Percentiles rank a stretch among this genome's conserved stretches.
Conservation (phyloP, 2,329 filamentous ascomycete genomes). For the Tothia fuscella region DNA sequence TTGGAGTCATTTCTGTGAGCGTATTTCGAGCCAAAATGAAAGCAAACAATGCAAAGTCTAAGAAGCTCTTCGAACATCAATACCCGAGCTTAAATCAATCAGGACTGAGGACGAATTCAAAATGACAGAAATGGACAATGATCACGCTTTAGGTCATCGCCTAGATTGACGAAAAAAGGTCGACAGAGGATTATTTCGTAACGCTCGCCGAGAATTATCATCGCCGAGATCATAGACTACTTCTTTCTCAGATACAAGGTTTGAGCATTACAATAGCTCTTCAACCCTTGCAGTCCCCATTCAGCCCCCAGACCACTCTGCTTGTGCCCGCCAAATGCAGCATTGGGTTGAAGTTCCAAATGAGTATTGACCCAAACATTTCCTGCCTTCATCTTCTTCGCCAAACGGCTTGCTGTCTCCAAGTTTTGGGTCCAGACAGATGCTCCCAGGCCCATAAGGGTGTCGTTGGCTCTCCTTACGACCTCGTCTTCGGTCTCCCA, state of each 20-base stretch:
- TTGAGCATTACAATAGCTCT: conserved; percentile 29
- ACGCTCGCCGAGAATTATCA: too few species aligned
- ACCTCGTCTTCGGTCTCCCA: conserved; percentile 52
- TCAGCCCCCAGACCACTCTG: conserved; percentile 40
- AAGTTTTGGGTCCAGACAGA: conserved; percentile 47
- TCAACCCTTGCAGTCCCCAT: conserved; percentile 29
- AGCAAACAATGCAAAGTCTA: too few species aligned
- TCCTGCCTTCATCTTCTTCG: conserved; percentile 40
- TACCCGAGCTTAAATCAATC: too few species aligned
- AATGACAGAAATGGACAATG: too few species aligned
- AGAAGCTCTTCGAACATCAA: too few species aligned
- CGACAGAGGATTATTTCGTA: too few species aligned
- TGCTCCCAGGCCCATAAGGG: conserved; percentile 42
- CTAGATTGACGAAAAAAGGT: too few species aligned
- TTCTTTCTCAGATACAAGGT: conserved; percentile 10
- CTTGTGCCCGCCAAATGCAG: conserved; percentile 31
- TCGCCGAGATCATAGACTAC: too few species aligned
- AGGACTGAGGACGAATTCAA: too few species aligned
- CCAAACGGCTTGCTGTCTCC: conserved; percentile 39
- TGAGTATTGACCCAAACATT: conserved; percentile 48
- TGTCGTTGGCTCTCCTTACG: conserved; percentile 42
- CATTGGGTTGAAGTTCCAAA: conserved; percentile 10
- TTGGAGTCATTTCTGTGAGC: too few species aligned
- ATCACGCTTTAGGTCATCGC: too few species aligned
- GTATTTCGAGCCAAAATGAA: too few species aligned